Conservation (phyloP, 225 moss, liverwort and hornwort species). For the Physcomitrellopsis africana region DNA sequence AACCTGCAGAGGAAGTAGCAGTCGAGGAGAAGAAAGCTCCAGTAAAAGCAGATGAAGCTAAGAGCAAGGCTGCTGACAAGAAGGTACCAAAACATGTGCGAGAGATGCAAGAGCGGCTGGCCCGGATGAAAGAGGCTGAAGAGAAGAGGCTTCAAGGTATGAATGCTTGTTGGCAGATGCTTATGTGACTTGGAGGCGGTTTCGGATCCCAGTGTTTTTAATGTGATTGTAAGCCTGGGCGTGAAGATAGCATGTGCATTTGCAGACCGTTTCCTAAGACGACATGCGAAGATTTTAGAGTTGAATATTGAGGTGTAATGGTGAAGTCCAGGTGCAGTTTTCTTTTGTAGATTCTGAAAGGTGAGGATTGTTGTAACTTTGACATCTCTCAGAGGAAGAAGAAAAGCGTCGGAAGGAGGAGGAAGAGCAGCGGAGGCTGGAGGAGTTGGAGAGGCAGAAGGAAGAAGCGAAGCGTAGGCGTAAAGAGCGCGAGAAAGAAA, state of each 20-base stretch:
- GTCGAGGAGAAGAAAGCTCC: slow-evolving; percentile 50
- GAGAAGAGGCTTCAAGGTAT: slow-evolving; percentile 78
- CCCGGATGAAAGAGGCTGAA: slow-evolving; percentile 90
- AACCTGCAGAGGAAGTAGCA: slow-evolving; percentile 54
- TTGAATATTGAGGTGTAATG: background rate
- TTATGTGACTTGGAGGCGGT: background rate
- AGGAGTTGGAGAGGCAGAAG: slow-evolving; percentile 84
- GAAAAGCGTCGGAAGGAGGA: slow-evolving; percentile 86
- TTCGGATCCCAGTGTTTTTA: background rate
- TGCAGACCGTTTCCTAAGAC: background rate
- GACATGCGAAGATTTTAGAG: slow-evolving; percentile 6
- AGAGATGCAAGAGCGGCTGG: slow-evolving; percentile 96
- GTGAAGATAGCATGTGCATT: background rate
- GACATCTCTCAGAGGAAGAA: slow-evolving; percentile 69
- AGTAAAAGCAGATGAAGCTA: slow-evolving; percentile 67
- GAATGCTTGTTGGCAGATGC: background rate
- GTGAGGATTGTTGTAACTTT: slow-evolving; percentile 28
- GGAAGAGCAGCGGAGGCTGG: slow-evolving; percentile 81
- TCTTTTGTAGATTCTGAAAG: slow-evolving; percentile 8
- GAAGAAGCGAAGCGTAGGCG: slow-evolving; percentile 84
- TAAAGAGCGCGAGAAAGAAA: slow-evolving; percentile 97
- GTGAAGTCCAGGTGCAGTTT: background rate
- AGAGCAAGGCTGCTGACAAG: slow-evolving; percentile 80
- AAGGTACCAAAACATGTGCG: slow-evolving; percentile 92
- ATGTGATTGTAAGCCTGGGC: background rate